phyloP scores from a whole-genome alignment of 371 early-diverging fungal genomes.

The Mucor indicus region DNA sequence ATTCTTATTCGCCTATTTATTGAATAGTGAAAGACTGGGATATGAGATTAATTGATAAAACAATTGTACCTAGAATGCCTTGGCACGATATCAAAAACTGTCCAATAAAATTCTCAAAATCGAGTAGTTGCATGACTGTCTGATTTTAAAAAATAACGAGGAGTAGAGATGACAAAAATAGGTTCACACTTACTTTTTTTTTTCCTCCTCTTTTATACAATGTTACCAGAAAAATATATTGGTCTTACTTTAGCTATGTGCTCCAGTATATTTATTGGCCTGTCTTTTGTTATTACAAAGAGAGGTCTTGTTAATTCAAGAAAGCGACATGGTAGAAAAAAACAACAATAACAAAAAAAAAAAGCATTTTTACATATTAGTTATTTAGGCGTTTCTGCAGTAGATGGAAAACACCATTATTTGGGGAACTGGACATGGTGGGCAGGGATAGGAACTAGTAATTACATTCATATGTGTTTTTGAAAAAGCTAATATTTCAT shows the following conservation, averaged over 20 bases:
- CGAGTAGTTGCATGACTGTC: too few species aligned
- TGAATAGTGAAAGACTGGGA: constrained; percentile 57
- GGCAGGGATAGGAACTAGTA: constrained; percentile 85
- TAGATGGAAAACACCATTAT: constrained; percentile 42
- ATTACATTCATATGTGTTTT: neutral
- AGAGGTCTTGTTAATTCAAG: constrained; percentile 73
- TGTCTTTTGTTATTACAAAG: constrained; percentile 84
- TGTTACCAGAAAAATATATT: constrained; percentile 75
- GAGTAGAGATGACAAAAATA: too few species aligned
- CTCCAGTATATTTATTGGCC: constrained; percentile 80
- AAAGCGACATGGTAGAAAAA: constrained; percentile 35
- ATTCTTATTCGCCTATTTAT: constrained; percentile 45
- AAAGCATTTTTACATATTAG: constrained; percentile 49
- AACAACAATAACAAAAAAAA: constrained; percentile 72
- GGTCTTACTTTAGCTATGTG: constrained; percentile 80
- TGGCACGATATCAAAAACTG: constrained; percentile 99
- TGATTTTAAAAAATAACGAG: too few species aligned
- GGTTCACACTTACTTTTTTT: constrained; percentile 1
- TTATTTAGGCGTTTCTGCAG: constrained; percentile 63
- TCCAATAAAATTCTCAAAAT: too few species aligned
- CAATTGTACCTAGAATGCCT: constrained; percentile 79
- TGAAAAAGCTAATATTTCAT: neutral
- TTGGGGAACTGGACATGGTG: constrained; percentile 72
- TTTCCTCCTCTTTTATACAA: constrained; percentile 12
- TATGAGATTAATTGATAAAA: constrained; percentile 60